Conservation (phyloP, 495 filamentous ascomycete species). For the Neurospora intermedia region DNA sequence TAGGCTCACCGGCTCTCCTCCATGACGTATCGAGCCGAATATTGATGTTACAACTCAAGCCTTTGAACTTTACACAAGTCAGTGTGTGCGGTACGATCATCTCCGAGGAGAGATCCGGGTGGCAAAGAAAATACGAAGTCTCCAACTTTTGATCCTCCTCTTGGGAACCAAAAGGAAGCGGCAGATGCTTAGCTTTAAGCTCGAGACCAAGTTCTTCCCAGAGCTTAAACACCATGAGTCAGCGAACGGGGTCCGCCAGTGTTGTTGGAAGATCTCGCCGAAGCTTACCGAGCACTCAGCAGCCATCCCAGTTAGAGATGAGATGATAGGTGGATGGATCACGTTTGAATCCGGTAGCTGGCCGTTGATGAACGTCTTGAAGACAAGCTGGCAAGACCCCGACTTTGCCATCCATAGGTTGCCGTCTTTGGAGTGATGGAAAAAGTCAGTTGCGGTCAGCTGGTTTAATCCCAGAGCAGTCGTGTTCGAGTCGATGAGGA, state of each 20-base stretch:
- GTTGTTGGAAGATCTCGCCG: neutral
- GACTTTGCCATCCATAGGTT: conserved; percentile 20
- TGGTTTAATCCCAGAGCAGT: neutral
- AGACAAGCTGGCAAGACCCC: conserved; percentile 15
- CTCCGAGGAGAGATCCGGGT: conserved; percentile 18
- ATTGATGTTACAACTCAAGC: conserved; percentile 17
- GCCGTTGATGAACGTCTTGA: conserved; percentile 11
- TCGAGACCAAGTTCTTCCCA: conserved; percentile 19
- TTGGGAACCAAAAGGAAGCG: neutral
- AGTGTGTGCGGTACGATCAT: conserved; percentile 12
- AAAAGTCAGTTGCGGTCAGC: conserved; percentile 9
- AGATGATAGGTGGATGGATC: neutral
- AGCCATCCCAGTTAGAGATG: neutral
- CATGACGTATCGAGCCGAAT: neutral
- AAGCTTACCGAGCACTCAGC: conserved; percentile 11
- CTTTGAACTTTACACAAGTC: conserved; percentile 21
- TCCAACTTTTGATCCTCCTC: neutral
- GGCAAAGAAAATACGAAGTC: conserved; percentile 17
- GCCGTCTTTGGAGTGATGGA: conserved; percentile 5
- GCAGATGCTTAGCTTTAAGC: conserved; percentile 10
- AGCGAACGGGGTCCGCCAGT: neutral
- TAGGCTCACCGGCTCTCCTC: neutral
- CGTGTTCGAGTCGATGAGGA: conserved; percentile 1
- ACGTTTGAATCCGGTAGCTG: neutral
- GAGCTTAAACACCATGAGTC: conserved; percentile 4